phyloP scores from a whole-genome alignment of 2,329 filamentous ascomycete species.

The Trichoderma sp. region DNA sequence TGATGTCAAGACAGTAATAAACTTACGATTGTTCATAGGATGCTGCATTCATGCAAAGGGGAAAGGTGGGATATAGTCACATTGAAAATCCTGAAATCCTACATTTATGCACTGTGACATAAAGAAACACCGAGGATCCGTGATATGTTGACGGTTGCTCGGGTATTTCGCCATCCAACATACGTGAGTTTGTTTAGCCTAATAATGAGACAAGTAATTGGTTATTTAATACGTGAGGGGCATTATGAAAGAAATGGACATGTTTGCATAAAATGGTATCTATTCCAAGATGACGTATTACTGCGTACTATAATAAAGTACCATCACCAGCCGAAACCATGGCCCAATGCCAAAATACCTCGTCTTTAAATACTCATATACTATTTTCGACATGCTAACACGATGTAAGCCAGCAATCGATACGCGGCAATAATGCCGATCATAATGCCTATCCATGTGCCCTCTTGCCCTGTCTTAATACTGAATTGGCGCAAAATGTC shows the following conservation, averaged over 20 bases:
- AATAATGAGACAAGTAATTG: neutral
- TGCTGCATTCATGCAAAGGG: neutral
- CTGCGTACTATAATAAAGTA: neutral
- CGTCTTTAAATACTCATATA: neutral
- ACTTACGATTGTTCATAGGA: neutral
- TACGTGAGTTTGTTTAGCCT: neutral
- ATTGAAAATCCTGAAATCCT: neutral
- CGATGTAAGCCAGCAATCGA: conserved; percentile 23
- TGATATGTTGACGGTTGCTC: neutral
- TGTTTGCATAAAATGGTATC: neutral
- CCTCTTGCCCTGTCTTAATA: conserved; percentile 66
- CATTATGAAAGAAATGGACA: neutral
- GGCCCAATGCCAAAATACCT: neutral
- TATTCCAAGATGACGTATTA: neutral
- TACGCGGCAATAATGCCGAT: conserved; percentile 68
- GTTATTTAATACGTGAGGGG: neutral
- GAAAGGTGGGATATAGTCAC: neutral
- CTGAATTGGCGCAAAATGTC: conserved; percentile 69
- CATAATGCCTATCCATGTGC: conserved; percentile 76
- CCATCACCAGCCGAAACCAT: neutral
- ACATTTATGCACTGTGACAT: neutral
- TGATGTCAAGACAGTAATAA: neutral
- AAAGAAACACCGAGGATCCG: neutral
- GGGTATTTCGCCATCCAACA: neutral
- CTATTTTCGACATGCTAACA: neutral